Conservation (phyloP, 1,284 basidiomycete genomes). For the Ustilago cynodontis region DNA sequence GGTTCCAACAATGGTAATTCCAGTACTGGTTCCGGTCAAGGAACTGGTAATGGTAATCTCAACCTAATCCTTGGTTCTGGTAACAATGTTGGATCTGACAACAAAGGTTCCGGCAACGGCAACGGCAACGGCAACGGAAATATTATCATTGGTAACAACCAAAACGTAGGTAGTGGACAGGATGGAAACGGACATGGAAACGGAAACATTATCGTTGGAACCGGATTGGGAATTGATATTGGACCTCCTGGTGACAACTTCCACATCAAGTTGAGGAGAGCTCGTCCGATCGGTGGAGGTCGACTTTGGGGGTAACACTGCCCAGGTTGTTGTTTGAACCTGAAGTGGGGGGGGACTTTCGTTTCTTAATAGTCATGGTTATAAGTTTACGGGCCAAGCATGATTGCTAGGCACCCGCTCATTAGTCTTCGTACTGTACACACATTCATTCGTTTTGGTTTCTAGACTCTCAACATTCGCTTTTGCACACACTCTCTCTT, state of each 20-base stretch:
- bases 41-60: constrained; percentile 20
- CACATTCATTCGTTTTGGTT: constrained; percentile 4
- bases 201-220: constrained; percentile 29
- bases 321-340: not conserved
- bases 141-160: constrained; percentile 42
- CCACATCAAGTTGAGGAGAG: constrained; percentile 26
- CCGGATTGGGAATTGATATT: constrained; percentile 25
- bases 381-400: constrained; percentile 13
- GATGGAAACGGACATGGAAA: constrained; percentile 14
- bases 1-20: constrained; percentile 32
- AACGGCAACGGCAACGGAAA: constrained; percentile 36
- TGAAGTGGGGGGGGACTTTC: not conserved
- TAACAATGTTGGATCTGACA: constrained; percentile 23
- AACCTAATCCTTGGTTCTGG: constrained; percentile 18
- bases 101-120: constrained; percentile 27
- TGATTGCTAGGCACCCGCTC: constrained; percentile 5
- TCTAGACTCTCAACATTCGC: not conserved
- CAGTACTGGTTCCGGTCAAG: constrained; percentile 16
- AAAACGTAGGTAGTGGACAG: constrained; percentile 21
- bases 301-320: constrained; percentile 11
- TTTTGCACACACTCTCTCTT: no score
- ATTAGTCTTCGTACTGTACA: not conserved
- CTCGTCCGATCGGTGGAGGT: constrained; percentile 22
- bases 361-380: not conserved
- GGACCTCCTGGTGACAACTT: constrained; percentile 43